Evolutionary conservation across 78 protist species (phyloP).

Genomic region (Dictyostelium brefeldianum): DNA sequence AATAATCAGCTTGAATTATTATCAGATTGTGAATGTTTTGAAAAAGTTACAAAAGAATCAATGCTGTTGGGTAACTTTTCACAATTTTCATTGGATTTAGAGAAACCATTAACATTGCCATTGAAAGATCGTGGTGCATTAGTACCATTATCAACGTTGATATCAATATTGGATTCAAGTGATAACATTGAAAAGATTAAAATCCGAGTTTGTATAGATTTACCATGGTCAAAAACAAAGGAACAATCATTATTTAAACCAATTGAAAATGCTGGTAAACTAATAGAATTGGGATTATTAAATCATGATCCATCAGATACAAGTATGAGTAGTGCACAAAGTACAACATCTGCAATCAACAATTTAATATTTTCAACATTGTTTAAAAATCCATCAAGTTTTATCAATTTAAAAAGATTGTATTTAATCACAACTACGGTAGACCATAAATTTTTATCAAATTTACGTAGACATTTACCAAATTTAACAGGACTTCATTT

Average conservation of each 20-base stretch:
- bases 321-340: constrained; percentile 54
- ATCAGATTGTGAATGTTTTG: constrained; percentile 1
- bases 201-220: constrained; percentile 60
- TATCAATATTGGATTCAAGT: constrained; percentile 1
- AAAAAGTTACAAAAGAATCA: constrained; percentile 6
- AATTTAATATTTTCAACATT: constrained; percentile 44
- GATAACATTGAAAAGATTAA: not conserved
- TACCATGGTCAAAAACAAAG: constrained; percentile 50
- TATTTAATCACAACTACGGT: constrained; percentile 38
- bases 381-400: constrained; percentile 16
- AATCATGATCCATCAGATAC: constrained; percentile 63
- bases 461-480: constrained; percentile 34
- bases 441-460: not conserved
- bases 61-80: not conserved
- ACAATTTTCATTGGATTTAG: constrained; percentile 32
- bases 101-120: constrained; percentile 65
- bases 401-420: constrained; percentile 50
- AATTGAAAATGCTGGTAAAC: constrained; percentile 34
- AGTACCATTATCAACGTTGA: constrained; percentile 11
- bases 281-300: constrained; percentile 47
- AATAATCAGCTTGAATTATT: not conserved
- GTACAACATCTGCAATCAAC: constrained; percentile 9
- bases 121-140: constrained; percentile 52
- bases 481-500: constrained; percentile 45
- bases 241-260: constrained; percentile 15